Evolutionary conservation across 495 filamentous ascomycete species (phyloP).

Genomic region (Aspergillus sclerotiicarbonarius): DNA sequence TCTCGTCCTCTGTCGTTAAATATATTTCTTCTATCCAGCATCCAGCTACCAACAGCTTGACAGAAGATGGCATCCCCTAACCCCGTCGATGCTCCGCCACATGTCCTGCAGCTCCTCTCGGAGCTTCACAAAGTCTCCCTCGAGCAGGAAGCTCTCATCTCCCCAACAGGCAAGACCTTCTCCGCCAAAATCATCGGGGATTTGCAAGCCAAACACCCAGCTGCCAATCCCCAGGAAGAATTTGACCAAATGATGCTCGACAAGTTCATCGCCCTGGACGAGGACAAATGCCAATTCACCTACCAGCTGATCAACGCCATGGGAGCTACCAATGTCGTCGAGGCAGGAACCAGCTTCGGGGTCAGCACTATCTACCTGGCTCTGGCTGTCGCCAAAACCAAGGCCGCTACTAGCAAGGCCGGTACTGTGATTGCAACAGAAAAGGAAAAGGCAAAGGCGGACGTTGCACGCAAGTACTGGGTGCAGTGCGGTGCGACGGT

Average conservation of each 20-base stretch:
- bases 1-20: too few relatives aligned
- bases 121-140: slow-evolving; percentile 24
- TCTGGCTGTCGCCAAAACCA: slow-evolving; percentile 43
- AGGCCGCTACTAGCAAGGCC: slow-evolving; percentile 14
- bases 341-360: slow-evolving; percentile 56
- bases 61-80: too few relatives aligned
- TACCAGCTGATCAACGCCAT: slow-evolving; percentile 44
- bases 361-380: slow-evolving; percentile 59
- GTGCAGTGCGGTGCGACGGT: slow-evolving; percentile 40
- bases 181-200: slow-evolving; percentile 17
- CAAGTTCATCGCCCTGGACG: slow-evolving; percentile 52
- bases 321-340: slow-evolving; percentile 47
- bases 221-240: slow-evolving; percentile 14
- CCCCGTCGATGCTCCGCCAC: too few relatives aligned
- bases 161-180: slow-evolving; percentile 21
- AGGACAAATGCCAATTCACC: slow-evolving; percentile 51
- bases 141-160: slow-evolving; percentile 26
- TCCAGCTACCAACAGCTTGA: too few relatives aligned
- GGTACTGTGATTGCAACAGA: slow-evolving; percentile 55
- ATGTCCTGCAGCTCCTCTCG: too few relatives aligned
- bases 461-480: slow-evolving; percentile 47
- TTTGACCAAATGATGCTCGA: slow-evolving; percentile 38
- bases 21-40: too few relatives aligned
- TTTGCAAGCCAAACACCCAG: slow-evolving; percentile 14
- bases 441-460: slow-evolving; percentile 49